Evolutionary conservation across 495 filamentous ascomycete species (phyloP), one percentile per base, ranked within the genome.

Genomic region (Friedmanniomyces endolithicus): DNA sequence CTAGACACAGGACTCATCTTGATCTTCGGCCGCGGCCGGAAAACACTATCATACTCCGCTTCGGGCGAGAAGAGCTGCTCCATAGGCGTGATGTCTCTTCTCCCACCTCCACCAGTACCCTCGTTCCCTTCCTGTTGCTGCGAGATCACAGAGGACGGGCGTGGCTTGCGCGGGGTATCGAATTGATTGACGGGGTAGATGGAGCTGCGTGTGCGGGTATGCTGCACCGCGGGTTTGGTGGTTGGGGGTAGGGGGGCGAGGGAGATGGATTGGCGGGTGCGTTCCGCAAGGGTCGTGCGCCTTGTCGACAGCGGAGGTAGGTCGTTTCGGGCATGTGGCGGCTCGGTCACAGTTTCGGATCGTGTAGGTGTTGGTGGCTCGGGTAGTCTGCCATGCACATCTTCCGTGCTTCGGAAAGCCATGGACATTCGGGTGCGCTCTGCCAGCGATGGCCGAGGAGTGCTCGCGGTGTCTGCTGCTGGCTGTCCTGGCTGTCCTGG

Each of bases 201-300:
- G 60, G 65, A 87, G 20, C 55, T 45, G 34, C 52, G 51, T 7
- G 65, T 56, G 79, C 74, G 63, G 75, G 65, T 11, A 64, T 62
- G n/a, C n/a, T n/a, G 39, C 54, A 31, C 3, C 3, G 52, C 63
- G 65, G 54, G 67, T 66, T 19, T 66, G 56, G 16, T 29, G 48
- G 45, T 1, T 48, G 49, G 64, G 11, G 52, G 31, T 20, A 68
- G 35, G 23, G 72, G 71, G 41, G 80, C 57, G 9, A 75, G 67
- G 16, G 82, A 86, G 82, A 95, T 90, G 60, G 84, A 88, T 59
- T 82, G 79, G n/a, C 86, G 76, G 1, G 88, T 94, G 34, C 88
- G 83, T 50, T 89, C 80, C 29, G 81, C 71, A 16, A 95, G 76
- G 11, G 59, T 68, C 46, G 16, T 48, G 48, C 20, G 48, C 19